Conservation (phyloP, 768 basidiomycete genomes). For the Lepiota subincarnata region DNA sequence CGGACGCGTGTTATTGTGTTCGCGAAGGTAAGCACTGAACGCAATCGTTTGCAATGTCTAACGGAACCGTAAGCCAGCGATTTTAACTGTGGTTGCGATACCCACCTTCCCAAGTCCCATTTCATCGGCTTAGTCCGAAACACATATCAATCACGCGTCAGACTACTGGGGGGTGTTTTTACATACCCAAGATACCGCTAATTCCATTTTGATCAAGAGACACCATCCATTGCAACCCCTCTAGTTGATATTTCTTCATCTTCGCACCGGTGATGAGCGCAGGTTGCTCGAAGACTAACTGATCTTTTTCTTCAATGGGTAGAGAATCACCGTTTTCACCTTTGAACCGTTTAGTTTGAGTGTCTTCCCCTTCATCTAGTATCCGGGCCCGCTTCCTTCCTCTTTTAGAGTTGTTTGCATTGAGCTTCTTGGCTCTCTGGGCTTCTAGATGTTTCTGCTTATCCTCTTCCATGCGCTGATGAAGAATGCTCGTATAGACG, state of each 20-base stretch:
- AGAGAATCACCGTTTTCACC: slow-evolving; percentile 21
- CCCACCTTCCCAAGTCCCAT: slow-evolving; percentile 88
- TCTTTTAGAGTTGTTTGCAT: slow-evolving; percentile 18
- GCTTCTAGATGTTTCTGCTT: slow-evolving; percentile 27
- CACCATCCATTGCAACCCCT: slow-evolving; percentile 95
- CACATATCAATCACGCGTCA: background rate
- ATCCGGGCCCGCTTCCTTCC: slow-evolving; percentile 19
- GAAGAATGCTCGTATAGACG: slow-evolving; percentile 68
- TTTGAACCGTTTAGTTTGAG: slow-evolving; percentile 18
- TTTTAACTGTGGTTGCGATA: background rate
- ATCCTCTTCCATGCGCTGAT: slow-evolving; percentile 70
- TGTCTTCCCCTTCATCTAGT: background rate
- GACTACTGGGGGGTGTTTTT: background rate
- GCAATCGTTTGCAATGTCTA: slow-evolving; percentile 95
- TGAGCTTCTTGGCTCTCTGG: slow-evolving; percentile 16
- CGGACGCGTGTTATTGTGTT: slow-evolving; percentile 62
- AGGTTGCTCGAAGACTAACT: slow-evolving; percentile 62
- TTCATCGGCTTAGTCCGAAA: slow-evolving; percentile 64
- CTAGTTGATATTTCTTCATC: slow-evolving; percentile 87
- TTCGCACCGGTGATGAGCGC: slow-evolving; percentile 77
- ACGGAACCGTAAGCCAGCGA: background rate
- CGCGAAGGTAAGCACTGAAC: slow-evolving; percentile 86
- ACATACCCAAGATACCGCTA: slow-evolving; percentile 70
- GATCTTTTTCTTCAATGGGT: slow-evolving; percentile 12
- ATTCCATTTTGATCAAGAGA: slow-evolving; percentile 82